Conservation (phyloP, 2,329 filamentous ascomycete genomes). For the Alternaria sp. region DNA sequence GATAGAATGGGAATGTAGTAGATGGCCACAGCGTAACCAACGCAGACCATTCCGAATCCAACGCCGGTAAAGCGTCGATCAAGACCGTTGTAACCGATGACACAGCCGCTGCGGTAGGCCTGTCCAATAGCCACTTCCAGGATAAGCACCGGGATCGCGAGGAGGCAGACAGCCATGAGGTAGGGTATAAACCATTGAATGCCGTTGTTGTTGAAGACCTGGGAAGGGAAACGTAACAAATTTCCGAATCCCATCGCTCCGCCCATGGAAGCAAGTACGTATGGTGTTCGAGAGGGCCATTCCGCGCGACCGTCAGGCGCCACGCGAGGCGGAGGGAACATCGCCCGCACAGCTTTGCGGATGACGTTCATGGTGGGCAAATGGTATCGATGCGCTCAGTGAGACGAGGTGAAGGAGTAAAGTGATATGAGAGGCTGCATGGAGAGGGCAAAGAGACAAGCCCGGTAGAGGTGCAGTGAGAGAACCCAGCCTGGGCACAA, state of each 20-base stretch:
- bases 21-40: slow-evolving; percentile 3
- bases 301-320: slow-evolving; percentile 2
- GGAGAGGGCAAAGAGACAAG: background rate
- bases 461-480: background rate
- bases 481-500: background rate
- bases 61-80: slow-evolving; percentile 1
- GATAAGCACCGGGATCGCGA: slow-evolving; percentile 1
- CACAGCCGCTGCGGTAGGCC: slow-evolving; percentile 2
- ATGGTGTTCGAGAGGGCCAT: slow-evolving; percentile 1
- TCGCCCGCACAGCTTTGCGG: background rate
- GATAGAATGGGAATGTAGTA: slow-evolving; percentile 22
- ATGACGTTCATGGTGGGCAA: background rate
- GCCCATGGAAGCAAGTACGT: background rate
- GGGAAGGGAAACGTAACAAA: background rate
- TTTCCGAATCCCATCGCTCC: slow-evolving; percentile 2
- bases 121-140: background rate
- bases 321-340: slow-evolving; percentile 1
- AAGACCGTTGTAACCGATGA: slow-evolving; percentile 4
- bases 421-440: background rate
- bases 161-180: background rate
- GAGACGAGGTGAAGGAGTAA: background rate
- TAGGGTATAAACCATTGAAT: slow-evolving; percentile 1
- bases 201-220: slow-evolving; percentile 4
- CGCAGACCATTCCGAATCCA: slow-evolving; percentile 1
- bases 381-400: background rate